Percentiles rank a stretch among this genome's conserved stretches.
Conservation (phyloP, 164 flowering plant species). For the Cinnamomum chago region DNA sequence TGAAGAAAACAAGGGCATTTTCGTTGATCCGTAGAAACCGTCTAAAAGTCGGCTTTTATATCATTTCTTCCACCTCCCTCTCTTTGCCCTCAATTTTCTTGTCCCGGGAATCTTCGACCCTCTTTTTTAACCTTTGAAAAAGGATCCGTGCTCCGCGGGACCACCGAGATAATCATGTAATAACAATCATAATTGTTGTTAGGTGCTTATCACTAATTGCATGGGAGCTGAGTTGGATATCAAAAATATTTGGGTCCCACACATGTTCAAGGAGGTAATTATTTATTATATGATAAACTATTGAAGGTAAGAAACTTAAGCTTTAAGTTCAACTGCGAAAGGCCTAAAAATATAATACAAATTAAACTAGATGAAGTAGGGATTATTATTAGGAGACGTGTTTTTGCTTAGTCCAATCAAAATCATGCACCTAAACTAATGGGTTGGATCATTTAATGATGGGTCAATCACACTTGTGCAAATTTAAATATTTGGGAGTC, state of each 20-base stretch:
- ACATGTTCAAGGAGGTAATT: not conserved
- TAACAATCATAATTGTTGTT: not conserved
- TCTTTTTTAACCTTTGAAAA: not conserved
- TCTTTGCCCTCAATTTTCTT: not conserved
- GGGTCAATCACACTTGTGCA: too few relatives aligned
- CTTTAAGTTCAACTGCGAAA: too few relatives aligned
- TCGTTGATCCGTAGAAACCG: not conserved
- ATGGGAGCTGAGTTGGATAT: not conserved
- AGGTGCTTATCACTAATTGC: not conserved
- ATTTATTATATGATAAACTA: too few relatives aligned
- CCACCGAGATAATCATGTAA: not conserved
- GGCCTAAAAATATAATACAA: too few relatives aligned
- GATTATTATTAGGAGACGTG: too few relatives aligned
- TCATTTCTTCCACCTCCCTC: not conserved
- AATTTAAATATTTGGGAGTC: too few relatives aligned
- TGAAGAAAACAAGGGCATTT: not conserved
- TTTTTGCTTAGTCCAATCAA: too few relatives aligned
- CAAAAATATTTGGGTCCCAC: not conserved
- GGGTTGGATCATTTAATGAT: too few relatives aligned
- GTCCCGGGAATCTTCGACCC: not conserved
- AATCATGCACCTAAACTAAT: too few relatives aligned
- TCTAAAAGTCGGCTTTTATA: slow-evolving; percentile 3
- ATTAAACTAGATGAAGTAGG: too few relatives aligned
- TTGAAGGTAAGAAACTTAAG: too few relatives aligned
- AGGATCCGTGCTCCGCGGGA: not conserved